A percentile compares a stretch with the other conserved stretches of the same genome.
phyloP scores from a whole-genome alignment of 2,329 filamentous ascomycete genomes.

The Diaporthe capsici region DNA sequence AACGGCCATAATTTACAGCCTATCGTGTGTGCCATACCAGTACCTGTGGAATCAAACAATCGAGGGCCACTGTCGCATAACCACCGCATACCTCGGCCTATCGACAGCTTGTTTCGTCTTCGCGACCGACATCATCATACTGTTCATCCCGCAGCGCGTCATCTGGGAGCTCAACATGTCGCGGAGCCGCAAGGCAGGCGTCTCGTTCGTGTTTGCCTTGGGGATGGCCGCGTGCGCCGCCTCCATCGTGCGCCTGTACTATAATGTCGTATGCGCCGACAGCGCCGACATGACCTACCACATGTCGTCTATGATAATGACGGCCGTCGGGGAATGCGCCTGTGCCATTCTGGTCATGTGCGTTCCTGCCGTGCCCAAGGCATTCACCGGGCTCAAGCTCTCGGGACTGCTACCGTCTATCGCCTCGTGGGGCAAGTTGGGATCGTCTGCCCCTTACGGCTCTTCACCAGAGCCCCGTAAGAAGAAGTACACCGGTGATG shows the following conservation, averaged over 20 bases:
- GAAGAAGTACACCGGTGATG: no score
- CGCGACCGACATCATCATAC: constrained; percentile 3
- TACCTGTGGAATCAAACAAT: neutral
- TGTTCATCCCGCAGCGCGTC: constrained; percentile 1
- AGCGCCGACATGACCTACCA: neutral
- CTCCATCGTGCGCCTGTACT: neutral
- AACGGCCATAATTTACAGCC: neutral
- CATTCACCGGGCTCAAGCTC: neutral
- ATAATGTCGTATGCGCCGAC: neutral
- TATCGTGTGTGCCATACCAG: neutral
- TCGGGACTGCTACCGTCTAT: neutral
- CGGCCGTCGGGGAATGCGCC: neutral
- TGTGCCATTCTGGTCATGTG: neutral
- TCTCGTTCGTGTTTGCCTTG: neutral
- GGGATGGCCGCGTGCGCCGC: constrained; percentile 7
- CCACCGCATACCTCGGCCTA: neutral
- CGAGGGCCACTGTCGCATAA: constrained; percentile 4
- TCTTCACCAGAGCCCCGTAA: neutral
- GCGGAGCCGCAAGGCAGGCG: neutral
- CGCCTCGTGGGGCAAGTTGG: neutral
- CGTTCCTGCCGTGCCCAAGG: neutral
- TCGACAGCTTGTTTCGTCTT: neutral
- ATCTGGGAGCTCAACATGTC: constrained; percentile 23
- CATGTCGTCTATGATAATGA: neutral
- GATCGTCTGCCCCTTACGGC: neutral